Evolutionary conservation across 352 stramenopile species (phyloP).

Genomic region (Peronospora belbahrii): DNA sequence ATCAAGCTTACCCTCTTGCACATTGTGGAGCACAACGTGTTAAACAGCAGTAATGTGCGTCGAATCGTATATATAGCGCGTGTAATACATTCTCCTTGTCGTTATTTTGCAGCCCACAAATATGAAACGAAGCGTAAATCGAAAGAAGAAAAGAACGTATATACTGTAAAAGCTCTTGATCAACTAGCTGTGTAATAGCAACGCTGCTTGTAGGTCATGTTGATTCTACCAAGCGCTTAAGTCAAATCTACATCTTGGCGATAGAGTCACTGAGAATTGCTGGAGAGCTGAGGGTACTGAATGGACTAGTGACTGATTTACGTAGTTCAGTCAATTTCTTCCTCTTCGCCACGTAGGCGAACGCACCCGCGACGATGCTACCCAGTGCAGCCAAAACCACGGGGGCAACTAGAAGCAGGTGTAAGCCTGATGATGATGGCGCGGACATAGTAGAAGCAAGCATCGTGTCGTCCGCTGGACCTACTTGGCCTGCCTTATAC

Average conservation of each 20-base stretch:
- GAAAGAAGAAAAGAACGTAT: too few relatives aligned
- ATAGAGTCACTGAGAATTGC: conserved; percentile 12
- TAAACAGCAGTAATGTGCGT: conserved; percentile 17
- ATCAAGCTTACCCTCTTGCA: conserved; percentile 15
- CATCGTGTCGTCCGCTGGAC: neutral
- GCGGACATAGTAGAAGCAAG: conserved; percentile 7
- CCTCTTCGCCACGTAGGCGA: conserved; percentile 11
- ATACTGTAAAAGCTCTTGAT: too few relatives aligned
- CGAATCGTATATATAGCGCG: conserved; percentile 8
- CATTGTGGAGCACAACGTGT: conserved; percentile 12
- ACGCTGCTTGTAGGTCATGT: neutral
- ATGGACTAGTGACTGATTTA: conserved; percentile 3
- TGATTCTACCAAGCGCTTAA: neutral
- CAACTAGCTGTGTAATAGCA: neutral
- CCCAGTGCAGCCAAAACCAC: conserved; percentile 6
- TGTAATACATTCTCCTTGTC: neutral
- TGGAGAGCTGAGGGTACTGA: conserved; percentile 14
- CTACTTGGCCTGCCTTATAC: conserved; percentile 15
- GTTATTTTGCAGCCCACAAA: too few relatives aligned
- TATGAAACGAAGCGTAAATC: too few relatives aligned
- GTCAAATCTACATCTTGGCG: conserved; percentile 14
- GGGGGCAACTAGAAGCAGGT: conserved; percentile 11
- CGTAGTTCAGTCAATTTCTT: conserved; percentile 8
- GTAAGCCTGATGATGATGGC: neutral
- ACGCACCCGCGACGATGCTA: conserved; percentile 4